Percentiles rank a stretch among this genome's conserved stretches.
Evolutionary conservation across 225 moss, liverwort and hornwort species (phyloP).

Genomic region (Pseudoscleropodium purum): DNA sequence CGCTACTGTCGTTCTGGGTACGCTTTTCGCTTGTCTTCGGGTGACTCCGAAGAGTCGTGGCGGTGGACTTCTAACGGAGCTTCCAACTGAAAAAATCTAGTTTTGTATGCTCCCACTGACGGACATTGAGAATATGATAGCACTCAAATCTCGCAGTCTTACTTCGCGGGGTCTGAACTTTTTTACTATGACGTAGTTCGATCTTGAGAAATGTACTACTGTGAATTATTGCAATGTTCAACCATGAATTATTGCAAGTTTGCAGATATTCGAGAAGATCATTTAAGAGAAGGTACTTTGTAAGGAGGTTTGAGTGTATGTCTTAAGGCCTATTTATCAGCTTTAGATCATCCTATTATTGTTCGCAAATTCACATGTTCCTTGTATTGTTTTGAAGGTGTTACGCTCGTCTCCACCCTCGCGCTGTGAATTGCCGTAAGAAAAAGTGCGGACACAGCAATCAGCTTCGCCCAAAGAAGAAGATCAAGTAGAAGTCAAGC

Average conservation of each 20-base stretch:
- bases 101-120: background rate
- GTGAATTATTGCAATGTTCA: background rate
- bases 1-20: background rate
- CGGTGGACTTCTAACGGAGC: background rate
- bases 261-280: too few relatives aligned
- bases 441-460: conserved; percentile 97
- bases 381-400: conserved; percentile 36
- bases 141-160: background rate
- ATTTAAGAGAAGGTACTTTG: background rate
- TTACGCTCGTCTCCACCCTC: conserved; percentile 85
- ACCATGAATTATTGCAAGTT: background rate
- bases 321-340: background rate
- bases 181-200: background rate
- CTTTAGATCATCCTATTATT: background rate
- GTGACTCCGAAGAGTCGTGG: background rate
- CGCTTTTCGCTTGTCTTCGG: background rate
- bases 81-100: background rate
- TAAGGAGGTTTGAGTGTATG: background rate
- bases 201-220: background rate
- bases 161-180: background rate
- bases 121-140: background rate
- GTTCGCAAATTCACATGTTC: background rate
- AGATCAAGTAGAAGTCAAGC: conserved; percentile 55
- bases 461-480: conserved; percentile 78
- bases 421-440: conserved; percentile 92